These are phyloP conservation scores for Kazachstania martiniae DNA, from an alignment of 805 yeast genomes.

Conservation along the genomic window DNA sequence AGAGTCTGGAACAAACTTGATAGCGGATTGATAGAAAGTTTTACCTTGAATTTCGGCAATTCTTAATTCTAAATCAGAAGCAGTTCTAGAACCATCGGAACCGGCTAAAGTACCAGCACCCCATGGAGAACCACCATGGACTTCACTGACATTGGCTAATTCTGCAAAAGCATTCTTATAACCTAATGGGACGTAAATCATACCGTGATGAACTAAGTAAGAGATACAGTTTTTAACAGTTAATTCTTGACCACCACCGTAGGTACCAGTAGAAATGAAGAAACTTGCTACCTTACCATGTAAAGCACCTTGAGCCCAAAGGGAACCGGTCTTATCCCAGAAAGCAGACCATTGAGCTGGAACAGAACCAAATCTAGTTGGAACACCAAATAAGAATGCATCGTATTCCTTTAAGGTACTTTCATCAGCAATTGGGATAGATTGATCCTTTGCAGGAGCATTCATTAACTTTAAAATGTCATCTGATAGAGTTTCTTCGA, in stretches of 20 bases:
- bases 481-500: conserved; percentile 63
- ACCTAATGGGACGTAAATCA: conserved; percentile 71
- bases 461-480: conserved; percentile 48
- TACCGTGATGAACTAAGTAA: conserved; percentile 65
- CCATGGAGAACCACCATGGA: conserved; percentile 82
- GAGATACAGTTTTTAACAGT: conserved; percentile 56
- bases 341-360: conserved; percentile 72
- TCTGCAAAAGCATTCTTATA: conserved; percentile 48
- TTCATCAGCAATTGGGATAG: conserved; percentile 45
- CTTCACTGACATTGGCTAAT: conserved; percentile 48
- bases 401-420: conserved; percentile 54
- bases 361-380: conserved; percentile 68
- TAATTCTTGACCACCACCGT: conserved; percentile 73
- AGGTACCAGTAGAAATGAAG: conserved; percentile 59
- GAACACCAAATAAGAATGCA: conserved; percentile 68
- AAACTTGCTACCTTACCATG: conserved; percentile 70
- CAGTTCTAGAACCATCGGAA: conserved; percentile 64
- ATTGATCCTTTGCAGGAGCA: conserved; percentile 53
- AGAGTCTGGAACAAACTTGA: conserved; percentile 6
- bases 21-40: conserved; percentile 41
- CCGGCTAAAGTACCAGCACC: conserved; percentile 81
- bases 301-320: conserved; percentile 65
- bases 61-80: conserved; percentile 52
- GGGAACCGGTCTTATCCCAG: conserved; percentile 72
- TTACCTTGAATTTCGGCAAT: conserved; percentile 63